Conservation (phyloP, 2,329 filamentous ascomycete species). For the Cladosporium sphaerospermum region DNA sequence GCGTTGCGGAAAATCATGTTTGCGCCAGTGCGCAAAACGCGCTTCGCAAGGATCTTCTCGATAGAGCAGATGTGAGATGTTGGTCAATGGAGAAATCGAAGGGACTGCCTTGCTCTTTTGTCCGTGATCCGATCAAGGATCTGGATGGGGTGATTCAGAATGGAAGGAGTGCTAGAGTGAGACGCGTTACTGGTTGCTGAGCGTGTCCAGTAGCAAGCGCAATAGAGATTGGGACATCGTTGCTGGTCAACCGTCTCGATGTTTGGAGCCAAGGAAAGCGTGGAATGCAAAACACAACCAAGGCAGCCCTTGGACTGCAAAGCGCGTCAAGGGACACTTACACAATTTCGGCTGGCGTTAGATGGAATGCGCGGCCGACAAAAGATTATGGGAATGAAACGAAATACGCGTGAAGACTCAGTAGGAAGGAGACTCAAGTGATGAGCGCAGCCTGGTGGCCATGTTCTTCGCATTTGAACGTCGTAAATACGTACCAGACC, state of each 20-base stretch:
- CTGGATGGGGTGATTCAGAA: background rate
- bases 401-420: background rate
- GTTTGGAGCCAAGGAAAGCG: slow-evolving; percentile 2
- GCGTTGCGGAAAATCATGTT: slow-evolving; percentile 10
- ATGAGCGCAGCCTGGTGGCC: background rate
- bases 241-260: slow-evolving; percentile 7
- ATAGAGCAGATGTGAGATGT: too few species aligned
- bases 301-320: background rate
- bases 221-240: slow-evolving; percentile 7
- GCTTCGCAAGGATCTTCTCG: background rate
- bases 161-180: background rate
- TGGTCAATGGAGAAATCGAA: too few species aligned
- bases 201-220: background rate
- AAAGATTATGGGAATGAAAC: background rate
- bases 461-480: slow-evolving; percentile 8
- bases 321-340: background rate
- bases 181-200: slow-evolving; percentile 1
- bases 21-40: slow-evolving; percentile 9
- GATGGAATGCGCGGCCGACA: background rate
- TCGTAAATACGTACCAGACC: slow-evolving; percentile 9
- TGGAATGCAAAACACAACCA: slow-evolving; percentile 11
- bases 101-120: background rate
- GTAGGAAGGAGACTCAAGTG: too few species aligned
- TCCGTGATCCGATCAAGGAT: background rate
- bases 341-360: background rate